Evolutionary conservation across 208 protist species (phyloP).

Genomic region (Leishmania gerbilli): DNA sequence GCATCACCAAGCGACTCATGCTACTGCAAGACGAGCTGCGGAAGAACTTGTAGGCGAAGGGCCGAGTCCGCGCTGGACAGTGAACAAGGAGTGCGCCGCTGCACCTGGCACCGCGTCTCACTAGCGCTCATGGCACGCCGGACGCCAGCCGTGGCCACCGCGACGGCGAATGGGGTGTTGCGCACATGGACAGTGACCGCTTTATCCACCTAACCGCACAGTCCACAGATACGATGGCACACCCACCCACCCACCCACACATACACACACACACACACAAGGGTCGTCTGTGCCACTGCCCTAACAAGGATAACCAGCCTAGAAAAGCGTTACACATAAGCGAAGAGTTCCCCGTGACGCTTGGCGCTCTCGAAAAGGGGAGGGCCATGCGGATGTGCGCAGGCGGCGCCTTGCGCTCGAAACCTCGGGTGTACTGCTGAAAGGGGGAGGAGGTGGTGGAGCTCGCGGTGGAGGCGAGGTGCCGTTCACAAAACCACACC

Average conservation of each 20-base stretch:
- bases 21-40: constrained; percentile 77
- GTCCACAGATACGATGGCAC: background rate
- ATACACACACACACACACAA: background rate
- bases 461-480: background rate
- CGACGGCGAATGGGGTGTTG: background rate
- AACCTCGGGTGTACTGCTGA: background rate
- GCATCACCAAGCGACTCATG: constrained; percentile 74
- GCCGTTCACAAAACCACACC: background rate
- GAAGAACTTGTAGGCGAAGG: constrained; percentile 28
- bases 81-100: background rate
- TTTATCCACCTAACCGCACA: background rate
- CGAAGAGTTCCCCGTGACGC: background rate
- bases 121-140: background rate
- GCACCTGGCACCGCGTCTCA: background rate
- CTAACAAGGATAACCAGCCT: background rate
- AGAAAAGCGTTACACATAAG: background rate
- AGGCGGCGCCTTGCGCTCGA: background rate
- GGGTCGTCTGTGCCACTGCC: background rate
- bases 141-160: background rate
- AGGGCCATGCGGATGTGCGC: background rate
- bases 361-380: background rate
- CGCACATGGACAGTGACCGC: background rate
- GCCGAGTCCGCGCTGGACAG: background rate
- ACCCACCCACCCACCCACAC: too few species aligned
- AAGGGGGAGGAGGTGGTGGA: background rate